phyloP scores from a whole-genome alignment of 139 green algal genomes.

The Raphidocelis subcapitata region DNA sequence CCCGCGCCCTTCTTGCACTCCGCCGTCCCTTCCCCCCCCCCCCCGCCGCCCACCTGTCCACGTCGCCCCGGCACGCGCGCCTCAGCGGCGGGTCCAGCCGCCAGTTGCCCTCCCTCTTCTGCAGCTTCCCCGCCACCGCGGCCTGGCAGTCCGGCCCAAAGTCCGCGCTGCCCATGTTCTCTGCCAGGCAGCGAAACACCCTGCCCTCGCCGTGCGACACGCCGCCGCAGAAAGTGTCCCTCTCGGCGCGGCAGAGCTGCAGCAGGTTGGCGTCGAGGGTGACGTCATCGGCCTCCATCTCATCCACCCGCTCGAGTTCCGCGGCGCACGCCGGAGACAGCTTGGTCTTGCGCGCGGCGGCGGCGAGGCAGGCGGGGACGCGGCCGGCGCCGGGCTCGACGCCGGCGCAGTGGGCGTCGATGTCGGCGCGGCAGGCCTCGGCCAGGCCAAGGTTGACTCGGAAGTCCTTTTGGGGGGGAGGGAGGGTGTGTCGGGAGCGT shows the following conservation, averaged over 20 bases:
- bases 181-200: constrained; percentile 59
- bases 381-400: constrained; percentile 57
- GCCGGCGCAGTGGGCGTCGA: constrained; percentile 56
- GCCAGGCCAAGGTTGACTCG: constrained; percentile 66
- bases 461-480: too few relatives aligned
- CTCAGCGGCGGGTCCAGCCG: constrained; percentile 74
- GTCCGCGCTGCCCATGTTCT: constrained; percentile 51
- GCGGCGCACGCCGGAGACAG: constrained; percentile 54
- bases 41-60: constrained; percentile 5
- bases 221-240: constrained; percentile 64
- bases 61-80: constrained; percentile 54
- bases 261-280: constrained; percentile 51
- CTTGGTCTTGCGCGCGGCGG: constrained; percentile 46
- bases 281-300: constrained; percentile 51
- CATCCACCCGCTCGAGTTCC: constrained; percentile 68
- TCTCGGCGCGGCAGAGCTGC: constrained; percentile 51
- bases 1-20: too few relatives aligned
- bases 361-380: constrained; percentile 73
- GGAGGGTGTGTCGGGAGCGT: too few relatives aligned
- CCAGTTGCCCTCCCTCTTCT: constrained; percentile 62
- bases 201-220: constrained; percentile 44
- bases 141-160: constrained; percentile 47
- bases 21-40: too few relatives aligned
- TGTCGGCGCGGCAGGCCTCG: constrained; percentile 63
- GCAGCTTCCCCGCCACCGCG: constrained; percentile 28